These are phyloP conservation scores for Dactylellina drechsleri DNA, from an alignment of 2,329 filamentous ascomycete species.

Conservation along the genomic window DNA sequence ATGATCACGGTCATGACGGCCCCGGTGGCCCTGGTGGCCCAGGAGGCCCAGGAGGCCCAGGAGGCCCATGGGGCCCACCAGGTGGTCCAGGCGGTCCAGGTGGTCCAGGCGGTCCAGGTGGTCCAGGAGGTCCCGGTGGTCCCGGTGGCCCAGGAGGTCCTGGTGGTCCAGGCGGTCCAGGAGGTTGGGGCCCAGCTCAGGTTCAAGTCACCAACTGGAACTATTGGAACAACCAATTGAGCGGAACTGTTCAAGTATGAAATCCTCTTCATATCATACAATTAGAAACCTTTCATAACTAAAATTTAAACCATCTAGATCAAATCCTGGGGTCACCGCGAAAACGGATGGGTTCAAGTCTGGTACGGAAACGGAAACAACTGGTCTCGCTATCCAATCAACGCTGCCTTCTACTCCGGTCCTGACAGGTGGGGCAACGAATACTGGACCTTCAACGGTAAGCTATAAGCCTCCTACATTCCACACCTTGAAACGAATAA, in stretches of 20 bases:
- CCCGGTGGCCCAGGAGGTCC: constrained; percentile 8
- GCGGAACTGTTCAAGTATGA: constrained; percentile 9
- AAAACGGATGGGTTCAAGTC: constrained; percentile 16
- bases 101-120: constrained; percentile 10
- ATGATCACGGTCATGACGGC: not conserved
- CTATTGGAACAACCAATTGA: constrained; percentile 16
- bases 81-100: constrained; percentile 7
- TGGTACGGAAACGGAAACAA: constrained; percentile 5
- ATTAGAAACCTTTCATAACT: not conserved
- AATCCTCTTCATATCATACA: not conserved
- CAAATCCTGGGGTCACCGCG: constrained; percentile 6
- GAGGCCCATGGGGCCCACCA: not conserved
- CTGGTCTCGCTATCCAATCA: constrained; percentile 4
- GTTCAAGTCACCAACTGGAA: constrained; percentile 8
- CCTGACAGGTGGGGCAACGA: constrained; percentile 18
- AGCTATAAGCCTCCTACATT: not conserved
- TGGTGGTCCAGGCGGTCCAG: not conserved
- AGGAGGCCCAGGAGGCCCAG: not conserved
- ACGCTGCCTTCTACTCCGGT: constrained; percentile 10
- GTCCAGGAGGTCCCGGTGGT: constrained; percentile 1
- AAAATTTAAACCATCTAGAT: not conserved
- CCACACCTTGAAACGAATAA: too few species aligned
- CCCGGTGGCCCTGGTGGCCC: constrained; percentile 2
- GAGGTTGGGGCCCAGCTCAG: constrained; percentile 2
- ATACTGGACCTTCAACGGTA: constrained; percentile 18